Evolutionary conservation across 2,329 filamentous ascomycete genomes (phyloP).

Genomic region (Drechslerella stenobrocha): DNA sequence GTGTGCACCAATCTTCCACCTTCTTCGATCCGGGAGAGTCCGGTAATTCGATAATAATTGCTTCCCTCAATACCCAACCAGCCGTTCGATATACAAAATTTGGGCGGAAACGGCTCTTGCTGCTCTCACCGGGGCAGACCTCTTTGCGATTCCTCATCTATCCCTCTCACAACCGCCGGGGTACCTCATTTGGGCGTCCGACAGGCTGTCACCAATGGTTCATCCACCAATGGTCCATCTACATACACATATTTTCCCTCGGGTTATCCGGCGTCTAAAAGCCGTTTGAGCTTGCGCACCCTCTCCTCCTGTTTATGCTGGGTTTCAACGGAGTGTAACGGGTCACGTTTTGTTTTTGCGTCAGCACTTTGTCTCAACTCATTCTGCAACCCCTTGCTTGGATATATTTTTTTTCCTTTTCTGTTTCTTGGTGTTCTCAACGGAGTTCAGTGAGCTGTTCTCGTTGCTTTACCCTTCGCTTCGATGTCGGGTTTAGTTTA

Average conservation of each 20-base stretch:
- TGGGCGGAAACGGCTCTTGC: constrained; percentile 22
- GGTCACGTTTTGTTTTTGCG: constrained; percentile 14
- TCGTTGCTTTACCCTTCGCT: background rate
- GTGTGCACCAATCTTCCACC: constrained; percentile 23
- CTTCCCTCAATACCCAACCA: constrained; percentile 31
- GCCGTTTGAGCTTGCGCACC: constrained; percentile 22
- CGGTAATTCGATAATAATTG: constrained; percentile 45
- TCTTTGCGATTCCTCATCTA: constrained; percentile 15
- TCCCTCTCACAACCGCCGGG: constrained; percentile 12
- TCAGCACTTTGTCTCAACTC: constrained; percentile 39
- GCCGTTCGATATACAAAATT: constrained; percentile 14
- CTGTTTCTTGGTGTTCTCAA: constrained; percentile 26
- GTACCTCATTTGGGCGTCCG: constrained; percentile 22
- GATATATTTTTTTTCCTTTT: background rate
- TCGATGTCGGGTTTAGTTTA: constrained; percentile 11
- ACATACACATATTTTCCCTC: constrained; percentile 14
- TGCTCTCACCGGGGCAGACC: constrained; percentile 24
- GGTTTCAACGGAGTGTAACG: constrained; percentile 38
- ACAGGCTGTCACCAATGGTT: constrained; percentile 11
- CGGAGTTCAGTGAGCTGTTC: constrained; percentile 32
- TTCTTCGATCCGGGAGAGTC: constrained; percentile 19
- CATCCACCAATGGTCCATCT: constrained; percentile 9
- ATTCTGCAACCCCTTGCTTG: constrained; percentile 21
- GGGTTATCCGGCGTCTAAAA: constrained; percentile 36
- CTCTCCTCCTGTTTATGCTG: constrained; percentile 17